Base-by-base conservation (phyloP, 768 basidiomycete species). In the Trametes elegans region DNA sequence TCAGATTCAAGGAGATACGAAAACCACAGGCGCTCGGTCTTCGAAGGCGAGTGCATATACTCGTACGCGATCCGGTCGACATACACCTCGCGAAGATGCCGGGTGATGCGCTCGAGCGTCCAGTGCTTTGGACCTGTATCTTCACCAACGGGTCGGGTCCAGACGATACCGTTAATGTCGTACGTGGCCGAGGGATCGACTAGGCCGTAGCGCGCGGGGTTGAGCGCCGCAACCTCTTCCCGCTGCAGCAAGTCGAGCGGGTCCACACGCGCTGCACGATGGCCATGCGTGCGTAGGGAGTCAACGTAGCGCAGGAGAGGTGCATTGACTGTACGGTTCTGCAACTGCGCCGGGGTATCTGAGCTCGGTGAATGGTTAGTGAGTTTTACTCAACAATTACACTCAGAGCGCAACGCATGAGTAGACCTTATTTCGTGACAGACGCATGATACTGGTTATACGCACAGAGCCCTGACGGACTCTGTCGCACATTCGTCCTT, bases 61-160 rank as follows among this genome's bases (percentile, higher is more conserved):
- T 97, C 94, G 64, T 94, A 91, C 1, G 89, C 93, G 61, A 97
- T 91, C 21, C 82, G 82, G 2, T 87, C 89, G 26, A 91, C 88
- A 65, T 97, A 97, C 1, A 89, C 79, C 0, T 74, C 70, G 50
- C 85, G 80, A 11, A 97, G 74, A 67, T 90, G 87, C 14, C 75
- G 66, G 3, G 78, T 79, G 55, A 97, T 90, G 39, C 89, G 80
- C 28, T 77, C 78, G 23, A 96, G 75, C 1, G 81, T 79, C 85
- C 88, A 90, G 68, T 68, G 76, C 69, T 69, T 80, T 65, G 64
- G 71, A 3, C 64, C 74, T 5, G 68, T 65, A 5, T 66, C 63
- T 34, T 64, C 56, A 14, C 38, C 82, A 71, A 68, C 68, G 26
- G 38, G 77, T 43, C 76, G 73, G 0, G 84, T 85, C 91, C 91